Conservation (phyloP, 2,329 filamentous ascomycete species). For the Penicillium sp. region DNA sequence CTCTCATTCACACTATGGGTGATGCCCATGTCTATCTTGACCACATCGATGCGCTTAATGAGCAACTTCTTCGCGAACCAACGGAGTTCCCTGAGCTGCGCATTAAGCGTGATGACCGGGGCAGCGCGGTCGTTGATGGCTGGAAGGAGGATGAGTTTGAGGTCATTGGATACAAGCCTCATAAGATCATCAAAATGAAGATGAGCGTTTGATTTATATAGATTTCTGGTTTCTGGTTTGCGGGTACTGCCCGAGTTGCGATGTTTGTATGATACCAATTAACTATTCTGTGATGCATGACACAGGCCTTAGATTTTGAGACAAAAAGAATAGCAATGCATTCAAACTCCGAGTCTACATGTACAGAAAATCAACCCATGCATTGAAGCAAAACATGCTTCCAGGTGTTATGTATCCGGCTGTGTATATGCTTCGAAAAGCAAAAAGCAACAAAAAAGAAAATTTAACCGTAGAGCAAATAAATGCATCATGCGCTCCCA, state of each 20-base stretch:
- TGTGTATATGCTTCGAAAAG: constrained; percentile 11
- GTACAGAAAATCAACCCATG: not conserved
- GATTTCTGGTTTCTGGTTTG: not conserved
- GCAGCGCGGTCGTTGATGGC: constrained; percentile 85
- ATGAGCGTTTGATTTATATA: constrained; percentile 72
- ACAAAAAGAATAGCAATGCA: constrained; percentile 1
- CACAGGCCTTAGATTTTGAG: not conserved
- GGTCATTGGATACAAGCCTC: constrained; percentile 82
- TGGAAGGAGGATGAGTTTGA: constrained; percentile 88
- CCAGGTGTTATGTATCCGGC: constrained; percentile 2
- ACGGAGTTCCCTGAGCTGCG: constrained; percentile 75
- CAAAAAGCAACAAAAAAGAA: not conserved
- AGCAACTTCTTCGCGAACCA: constrained; percentile 77
- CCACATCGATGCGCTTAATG: constrained; percentile 80
- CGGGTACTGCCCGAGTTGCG: constrained; percentile 7
- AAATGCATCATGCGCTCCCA: constrained; percentile 54
- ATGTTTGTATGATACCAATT: constrained; percentile 25
- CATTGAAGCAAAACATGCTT: constrained; percentile 4
- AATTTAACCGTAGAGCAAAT: not conserved
- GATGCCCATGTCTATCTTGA: constrained; percentile 97
- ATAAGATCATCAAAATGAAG: constrained; percentile 94
- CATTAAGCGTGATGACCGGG: constrained; percentile 65
- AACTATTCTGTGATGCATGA: constrained; percentile 10
- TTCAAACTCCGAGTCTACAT: not conserved
- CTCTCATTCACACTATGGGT: constrained; percentile 91